Percentiles rank a stretch among this genome's conserved stretches.
Evolutionary conservation across 2,329 filamentous ascomycete genomes (phyloP).

Genomic region (Colletotrichum sp.): DNA sequence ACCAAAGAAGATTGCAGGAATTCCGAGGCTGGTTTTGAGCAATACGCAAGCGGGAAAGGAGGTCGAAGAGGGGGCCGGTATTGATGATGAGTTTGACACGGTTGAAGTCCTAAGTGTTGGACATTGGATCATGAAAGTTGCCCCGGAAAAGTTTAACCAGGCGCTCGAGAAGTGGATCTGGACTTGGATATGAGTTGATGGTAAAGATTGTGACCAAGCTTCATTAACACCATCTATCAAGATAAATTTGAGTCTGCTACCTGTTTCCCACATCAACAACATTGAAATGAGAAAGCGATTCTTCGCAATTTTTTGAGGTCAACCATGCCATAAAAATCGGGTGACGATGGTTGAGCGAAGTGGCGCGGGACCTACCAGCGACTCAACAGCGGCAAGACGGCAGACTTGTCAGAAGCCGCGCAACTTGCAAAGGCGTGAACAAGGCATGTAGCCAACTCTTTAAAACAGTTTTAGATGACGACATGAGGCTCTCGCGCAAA

Average conservation of each 20-base stretch:
- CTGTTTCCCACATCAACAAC: too few species aligned
- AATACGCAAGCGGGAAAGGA: neutral
- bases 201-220: neutral
- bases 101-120: neutral
- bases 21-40: neutral
- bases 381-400: too few species aligned
- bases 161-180: neutral
- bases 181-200: neutral
- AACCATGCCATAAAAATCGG: too few species aligned
- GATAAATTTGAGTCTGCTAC: too few species aligned
- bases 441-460: neutral
- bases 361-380: too few species aligned
- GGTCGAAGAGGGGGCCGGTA: neutral
- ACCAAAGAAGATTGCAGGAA: neutral
- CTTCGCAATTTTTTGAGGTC: too few species aligned
- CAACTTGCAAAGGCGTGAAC: rapidly evolving
- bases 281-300: too few species aligned
- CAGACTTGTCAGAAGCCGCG: too few species aligned
- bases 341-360: too few species aligned
- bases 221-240: too few species aligned
- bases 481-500: neutral
- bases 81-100: neutral
- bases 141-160: neutral
- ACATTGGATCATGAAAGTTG: neutral
- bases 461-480: too few species aligned